Percentiles rank a stretch among this genome's conserved stretches.
Evolutionary conservation across 2,329 filamentous ascomycete species (phyloP).

Genomic region (Aspergillus sp.): DNA sequence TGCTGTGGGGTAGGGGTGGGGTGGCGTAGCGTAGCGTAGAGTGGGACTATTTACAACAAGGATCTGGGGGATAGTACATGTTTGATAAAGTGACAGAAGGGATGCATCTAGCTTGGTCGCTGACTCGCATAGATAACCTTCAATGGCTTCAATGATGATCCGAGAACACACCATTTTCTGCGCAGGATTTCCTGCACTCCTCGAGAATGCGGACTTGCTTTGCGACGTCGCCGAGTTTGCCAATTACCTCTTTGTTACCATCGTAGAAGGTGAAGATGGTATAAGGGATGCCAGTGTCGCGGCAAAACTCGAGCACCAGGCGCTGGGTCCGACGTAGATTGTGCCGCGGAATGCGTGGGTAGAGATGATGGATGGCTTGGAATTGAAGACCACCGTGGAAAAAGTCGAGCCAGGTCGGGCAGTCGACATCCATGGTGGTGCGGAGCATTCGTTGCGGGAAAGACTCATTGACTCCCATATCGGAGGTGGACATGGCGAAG

Average conservation of each 20-base stretch:
- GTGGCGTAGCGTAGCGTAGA: no score
- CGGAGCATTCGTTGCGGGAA: slow-evolving; percentile 89
- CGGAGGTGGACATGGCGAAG: slow-evolving; percentile 89
- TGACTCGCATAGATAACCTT: background rate
- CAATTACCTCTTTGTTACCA: slow-evolving; percentile 78
- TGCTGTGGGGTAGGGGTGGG: background rate
- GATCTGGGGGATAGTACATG: background rate
- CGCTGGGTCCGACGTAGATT: slow-evolving; percentile 76
- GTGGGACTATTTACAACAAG: slow-evolving; percentile 1
- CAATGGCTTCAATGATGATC: slow-evolving; percentile 30
- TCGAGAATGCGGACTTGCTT: slow-evolving; percentile 75
- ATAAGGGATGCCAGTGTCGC: slow-evolving; percentile 81
- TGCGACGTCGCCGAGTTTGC: slow-evolving; percentile 74
- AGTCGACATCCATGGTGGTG: slow-evolving; percentile 92
- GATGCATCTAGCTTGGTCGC: background rate
- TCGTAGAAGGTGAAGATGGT: slow-evolving; percentile 82
- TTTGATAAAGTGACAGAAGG: background rate
- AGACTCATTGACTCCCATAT: slow-evolving; percentile 79
- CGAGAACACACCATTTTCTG: slow-evolving; percentile 34
- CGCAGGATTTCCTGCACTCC: slow-evolving; percentile 65
- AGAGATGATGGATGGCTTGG: slow-evolving; percentile 85
- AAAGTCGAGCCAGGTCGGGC: slow-evolving; percentile 83
- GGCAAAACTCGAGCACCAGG: slow-evolving; percentile 77
- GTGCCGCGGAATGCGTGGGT: slow-evolving; percentile 79
- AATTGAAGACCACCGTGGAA: slow-evolving; percentile 88